Evolutionary conservation across 2,329 filamentous ascomycete genomes (phyloP), one percentile per base, ranked within the genome.

Genomic region (Cercospora janseana): DNA sequence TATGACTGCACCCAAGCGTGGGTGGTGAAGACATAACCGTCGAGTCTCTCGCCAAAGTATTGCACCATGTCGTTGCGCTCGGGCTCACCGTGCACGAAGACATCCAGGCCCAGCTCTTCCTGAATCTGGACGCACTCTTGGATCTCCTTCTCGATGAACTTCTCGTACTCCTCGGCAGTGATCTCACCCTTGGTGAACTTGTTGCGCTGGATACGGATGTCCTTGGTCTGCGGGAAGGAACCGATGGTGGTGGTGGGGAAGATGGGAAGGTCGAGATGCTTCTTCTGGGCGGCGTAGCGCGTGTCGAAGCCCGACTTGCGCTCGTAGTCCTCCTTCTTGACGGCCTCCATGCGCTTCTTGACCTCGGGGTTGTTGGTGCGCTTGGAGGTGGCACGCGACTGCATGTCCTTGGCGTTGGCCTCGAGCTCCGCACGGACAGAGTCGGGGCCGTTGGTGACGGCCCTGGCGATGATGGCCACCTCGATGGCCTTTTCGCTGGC

Each of bases 31-130:
- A 90, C 87, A 74, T 97, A 98, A 69, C 93, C 93, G 67, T 94
- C 83, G 58, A 98, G 82, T 69, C 89, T 87, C 83, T 98, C 93
- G 75, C 93, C 93, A 66, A 98, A 98, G 85, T 96, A 98, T 78
- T 98, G 93, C 46, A 98, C 93, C 93, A 98, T 98, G 85, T 98
- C 93, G 79, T 98, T 98, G 74, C 93, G 90, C 84, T 98, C 93
- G 54, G 93, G 93, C 82, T 98, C 93, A 71, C 93, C 93, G 80
- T 98, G 93, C 60, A 98, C 93, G 71, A 87, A 88, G 72, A 98
- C 93, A 66, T 98, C 93, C 48, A 98, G 86, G 73, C 83, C 90
- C 68, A 98, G 91, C 79, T 97, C 93, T 68, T 97, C 90, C 79
- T 98, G 93, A 74, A 97, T 88, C 80, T 90, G 88, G 76, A 98